These are phyloP conservation scores for Cercospora sp. DNA, from an alignment of 2,329 filamentous ascomycete genomes.

Conservation along the genomic window DNA sequence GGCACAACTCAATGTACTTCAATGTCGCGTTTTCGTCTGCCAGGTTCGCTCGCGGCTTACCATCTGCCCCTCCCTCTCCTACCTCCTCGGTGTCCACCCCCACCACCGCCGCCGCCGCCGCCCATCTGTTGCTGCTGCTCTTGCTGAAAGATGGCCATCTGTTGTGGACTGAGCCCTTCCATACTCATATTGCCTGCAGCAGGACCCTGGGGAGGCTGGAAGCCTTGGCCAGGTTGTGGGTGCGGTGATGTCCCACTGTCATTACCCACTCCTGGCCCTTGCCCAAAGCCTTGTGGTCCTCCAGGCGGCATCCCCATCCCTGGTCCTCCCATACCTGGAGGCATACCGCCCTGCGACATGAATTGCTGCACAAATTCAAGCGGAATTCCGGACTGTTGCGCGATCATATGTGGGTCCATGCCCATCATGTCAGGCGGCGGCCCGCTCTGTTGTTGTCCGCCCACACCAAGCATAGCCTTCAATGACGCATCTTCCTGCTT, in stretches of 20 bases:
- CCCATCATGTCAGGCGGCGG: slow-evolving; percentile 32
- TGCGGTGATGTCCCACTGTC: slow-evolving; percentile 27
- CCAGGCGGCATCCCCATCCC: slow-evolving; percentile 8
- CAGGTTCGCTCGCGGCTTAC: background rate
- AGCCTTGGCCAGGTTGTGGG: slow-evolving; percentile 31
- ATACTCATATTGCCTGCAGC: slow-evolving; percentile 28
- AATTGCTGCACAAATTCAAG: slow-evolving; percentile 25
- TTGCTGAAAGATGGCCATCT: slow-evolving; percentile 40
- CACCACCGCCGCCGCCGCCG: background rate
- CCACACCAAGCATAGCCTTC: slow-evolving; percentile 57
- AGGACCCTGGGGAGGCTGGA: slow-evolving; percentile 34
- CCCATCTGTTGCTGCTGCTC: slow-evolving; percentile 30
- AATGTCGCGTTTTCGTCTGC: background rate
- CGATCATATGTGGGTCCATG: slow-evolving; percentile 53
- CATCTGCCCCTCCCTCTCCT: slow-evolving; percentile 28
- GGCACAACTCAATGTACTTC: background rate
- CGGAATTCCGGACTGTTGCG: slow-evolving; percentile 48
- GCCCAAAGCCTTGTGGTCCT: slow-evolving; percentile 25
- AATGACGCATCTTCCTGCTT: slow-evolving; percentile 68
- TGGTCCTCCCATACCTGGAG: slow-evolving; percentile 26
- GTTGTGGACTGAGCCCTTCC: slow-evolving; percentile 39
- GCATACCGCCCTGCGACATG: slow-evolving; percentile 38
- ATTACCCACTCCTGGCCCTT: slow-evolving; percentile 28
- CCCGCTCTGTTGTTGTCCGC: slow-evolving; percentile 30
- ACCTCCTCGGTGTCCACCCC: slow-evolving; percentile 35